Evolutionary conservation across 108 stramenopile genomes (phyloP), one percentile per base, ranked within the genome.

Genomic region (Nitzschia sp.): DNA sequence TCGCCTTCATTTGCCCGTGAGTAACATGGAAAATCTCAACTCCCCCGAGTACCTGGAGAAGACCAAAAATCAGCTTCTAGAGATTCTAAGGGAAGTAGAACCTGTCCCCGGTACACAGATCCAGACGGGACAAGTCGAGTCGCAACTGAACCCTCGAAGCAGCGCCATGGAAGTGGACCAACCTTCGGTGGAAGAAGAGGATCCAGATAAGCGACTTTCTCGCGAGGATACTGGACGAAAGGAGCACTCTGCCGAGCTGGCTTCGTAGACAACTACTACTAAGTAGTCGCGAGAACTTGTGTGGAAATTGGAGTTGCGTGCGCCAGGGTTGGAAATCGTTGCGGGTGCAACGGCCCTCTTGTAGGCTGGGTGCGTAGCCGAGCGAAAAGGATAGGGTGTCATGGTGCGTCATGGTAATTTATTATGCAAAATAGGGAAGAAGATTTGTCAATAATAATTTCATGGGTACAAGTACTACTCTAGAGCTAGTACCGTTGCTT

Each of bases 1-100:
- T 78, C 80, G 92, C 45, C 81, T 99, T 52, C 97, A 99, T 72
- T 73, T 99, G 54, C 96, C 96, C 11, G 92, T 93, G 5, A 89
- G 82, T 70, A 98, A 98, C 80, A 98, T 98, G 99, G 97, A 95
- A 68, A 98, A 99, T 77, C 78, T 95, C 47, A 99, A 99, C 80
- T 88, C 90, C 5, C 73, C 73, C 29, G 81, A 90, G 44, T 96
- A 96, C 68, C 69, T 97, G 54, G 91, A 98, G 35, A 83, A 75
- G 59, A 95, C 95, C 19, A 92, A 88, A 67, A 77, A 59, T 36
- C 91, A 97, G 72, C 69, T 97, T 11, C 53, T 95, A 64, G 79
- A 92, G 5, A 85, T 94, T 60, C 60, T 95, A 57, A 60, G 79
- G 26, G 79, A 88, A 1, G 80, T 96, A 0, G 95, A 96, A 68